A percentile compares a stretch with the other conserved stretches of the same genome.
These are phyloP conservation scores for Pythium folliculosum DNA, from an alignment of 352 stramenopile genomes.

Conservation along the genomic window DNA sequence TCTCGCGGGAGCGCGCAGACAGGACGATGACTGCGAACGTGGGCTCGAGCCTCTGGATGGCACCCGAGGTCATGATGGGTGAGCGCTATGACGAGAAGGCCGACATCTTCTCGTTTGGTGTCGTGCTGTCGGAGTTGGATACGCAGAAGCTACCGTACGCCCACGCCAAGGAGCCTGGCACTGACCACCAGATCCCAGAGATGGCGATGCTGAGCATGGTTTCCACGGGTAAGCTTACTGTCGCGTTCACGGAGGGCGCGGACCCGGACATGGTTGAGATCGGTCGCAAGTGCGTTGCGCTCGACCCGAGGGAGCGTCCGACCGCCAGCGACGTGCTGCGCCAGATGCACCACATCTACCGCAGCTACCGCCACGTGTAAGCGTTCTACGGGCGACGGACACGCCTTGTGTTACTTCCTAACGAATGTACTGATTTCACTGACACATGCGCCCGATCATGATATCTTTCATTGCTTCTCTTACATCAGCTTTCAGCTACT, in stretches of 20 bases:
- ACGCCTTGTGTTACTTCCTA: no score
- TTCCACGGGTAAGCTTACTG: not conserved
- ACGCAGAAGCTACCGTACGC: constrained; percentile 8
- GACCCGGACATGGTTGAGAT: constrained; percentile 4
- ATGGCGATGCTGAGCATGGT: constrained; percentile 15
- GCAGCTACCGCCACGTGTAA: not conserved
- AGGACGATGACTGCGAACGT: constrained; percentile 1
- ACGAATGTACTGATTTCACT: no score
- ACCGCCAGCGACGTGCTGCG: constrained; percentile 3
- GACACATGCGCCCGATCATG: no score
- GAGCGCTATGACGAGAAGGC: constrained; percentile 13
- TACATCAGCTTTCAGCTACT: no score
- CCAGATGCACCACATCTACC: constrained; percentile 15
- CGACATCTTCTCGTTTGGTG: constrained; percentile 14
- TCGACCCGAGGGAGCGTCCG: not conserved
- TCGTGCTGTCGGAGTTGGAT: constrained; percentile 10
- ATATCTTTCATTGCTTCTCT: no score
- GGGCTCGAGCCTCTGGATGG: constrained; percentile 5
- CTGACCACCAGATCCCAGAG: constrained; percentile 3
- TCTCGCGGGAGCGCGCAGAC: not conserved
- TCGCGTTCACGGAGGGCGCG: not conserved
- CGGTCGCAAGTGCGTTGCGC: not conserved
- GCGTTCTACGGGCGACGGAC: not conserved
- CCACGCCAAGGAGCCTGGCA: not conserved
- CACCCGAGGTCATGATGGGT: constrained; percentile 12